Percentiles rank a stretch among this genome's conserved stretches.
Conservation (phyloP, 352 stramenopile genomes). For the Phytophthora fragariae region DNA sequence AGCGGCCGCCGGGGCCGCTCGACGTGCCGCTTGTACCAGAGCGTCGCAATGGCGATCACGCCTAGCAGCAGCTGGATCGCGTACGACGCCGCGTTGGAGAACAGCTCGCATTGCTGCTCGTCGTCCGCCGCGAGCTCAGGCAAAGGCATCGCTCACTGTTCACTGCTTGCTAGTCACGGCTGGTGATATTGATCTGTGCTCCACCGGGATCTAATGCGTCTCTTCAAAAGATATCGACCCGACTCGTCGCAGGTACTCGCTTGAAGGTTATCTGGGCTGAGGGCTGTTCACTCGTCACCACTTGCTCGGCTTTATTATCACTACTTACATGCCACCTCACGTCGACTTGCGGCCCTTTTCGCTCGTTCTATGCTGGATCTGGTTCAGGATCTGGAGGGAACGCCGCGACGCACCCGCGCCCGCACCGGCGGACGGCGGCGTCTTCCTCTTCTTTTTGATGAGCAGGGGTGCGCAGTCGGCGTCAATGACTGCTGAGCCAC, state of each 20-base stretch:
- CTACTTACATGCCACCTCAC: conserved; percentile 26
- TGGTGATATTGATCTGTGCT: background rate
- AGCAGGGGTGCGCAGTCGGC: conserved; percentile 44
- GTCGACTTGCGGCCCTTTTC: conserved; percentile 55
- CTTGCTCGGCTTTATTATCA: conserved; percentile 21
- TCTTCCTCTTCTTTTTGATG: conserved; percentile 66
- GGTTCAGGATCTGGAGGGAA: conserved; percentile 86
- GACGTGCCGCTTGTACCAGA: conserved; percentile 89
- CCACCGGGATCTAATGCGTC: conserved; percentile 17
- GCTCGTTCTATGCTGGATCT: conserved; percentile 71
- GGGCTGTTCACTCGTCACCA: background rate
- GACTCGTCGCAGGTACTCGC: conserved; percentile 15
- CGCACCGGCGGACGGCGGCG: conserved; percentile 51
- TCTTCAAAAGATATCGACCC: conserved; percentile 32
- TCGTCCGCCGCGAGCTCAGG: conserved; percentile 19
- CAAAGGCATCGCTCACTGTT: conserved; percentile 21
- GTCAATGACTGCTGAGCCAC: conserved; percentile 45
- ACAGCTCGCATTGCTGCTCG: conserved; percentile 60
- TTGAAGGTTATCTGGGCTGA: background rate
- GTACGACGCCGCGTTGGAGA: conserved; percentile 77
- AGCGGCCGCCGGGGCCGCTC: conserved; percentile 72
- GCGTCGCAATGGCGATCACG: conserved; percentile 67
- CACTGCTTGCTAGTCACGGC: conserved; percentile 8
- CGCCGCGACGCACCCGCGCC: conserved; percentile 63
- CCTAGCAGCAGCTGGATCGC: conserved; percentile 74